A percentile compares a stretch with the other conserved stretches of the same genome.
phyloP scores from a whole-genome alignment of 768 basidiomycete species.

The Amanita subjunquillea region DNA sequence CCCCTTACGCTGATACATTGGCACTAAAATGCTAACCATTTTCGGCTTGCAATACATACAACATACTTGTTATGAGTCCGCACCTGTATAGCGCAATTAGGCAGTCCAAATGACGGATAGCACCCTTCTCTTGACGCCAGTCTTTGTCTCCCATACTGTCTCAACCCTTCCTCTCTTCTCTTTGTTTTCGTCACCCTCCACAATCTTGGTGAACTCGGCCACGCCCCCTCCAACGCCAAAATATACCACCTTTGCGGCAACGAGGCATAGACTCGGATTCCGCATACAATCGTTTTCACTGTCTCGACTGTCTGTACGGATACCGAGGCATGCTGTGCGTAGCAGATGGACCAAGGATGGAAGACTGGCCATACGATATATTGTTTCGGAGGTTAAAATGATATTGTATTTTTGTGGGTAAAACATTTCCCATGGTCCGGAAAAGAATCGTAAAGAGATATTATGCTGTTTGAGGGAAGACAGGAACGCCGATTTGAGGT shows the following conservation, averaged over 20 bases:
- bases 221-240: slow-evolving; percentile 94
- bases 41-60: no score
- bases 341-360: slow-evolving; percentile 47
- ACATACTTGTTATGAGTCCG: no score
- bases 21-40: no score
- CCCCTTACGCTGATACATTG: no score
- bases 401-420: slow-evolving; percentile 46
- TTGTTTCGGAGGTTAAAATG: slow-evolving; percentile 86
- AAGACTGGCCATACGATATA: slow-evolving; percentile 66
- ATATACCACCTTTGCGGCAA: slow-evolving; percentile 88
- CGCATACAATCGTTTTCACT: background rate
- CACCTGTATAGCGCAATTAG: no score
- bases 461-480: slow-evolving; percentile 40
- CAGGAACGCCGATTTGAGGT: slow-evolving; percentile 56
- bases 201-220: slow-evolving; percentile 53
- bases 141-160: slow-evolving; percentile 52
- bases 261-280: slow-evolving; percentile 41
- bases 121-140: slow-evolving; percentile 68
- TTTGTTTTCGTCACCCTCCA: slow-evolving; percentile 24
- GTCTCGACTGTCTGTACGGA: background rate
- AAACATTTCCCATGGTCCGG: slow-evolving; percentile 71
- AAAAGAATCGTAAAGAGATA: slow-evolving; percentile 64
- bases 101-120: slow-evolving; percentile 47
- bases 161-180: slow-evolving; percentile 30
- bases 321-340: slow-evolving; percentile 21